A percentile compares a stretch with the other conserved stretches of the same genome.
phyloP scores from a whole-genome alignment of 306 rosid genomes.

The Prunus padus region DNA sequence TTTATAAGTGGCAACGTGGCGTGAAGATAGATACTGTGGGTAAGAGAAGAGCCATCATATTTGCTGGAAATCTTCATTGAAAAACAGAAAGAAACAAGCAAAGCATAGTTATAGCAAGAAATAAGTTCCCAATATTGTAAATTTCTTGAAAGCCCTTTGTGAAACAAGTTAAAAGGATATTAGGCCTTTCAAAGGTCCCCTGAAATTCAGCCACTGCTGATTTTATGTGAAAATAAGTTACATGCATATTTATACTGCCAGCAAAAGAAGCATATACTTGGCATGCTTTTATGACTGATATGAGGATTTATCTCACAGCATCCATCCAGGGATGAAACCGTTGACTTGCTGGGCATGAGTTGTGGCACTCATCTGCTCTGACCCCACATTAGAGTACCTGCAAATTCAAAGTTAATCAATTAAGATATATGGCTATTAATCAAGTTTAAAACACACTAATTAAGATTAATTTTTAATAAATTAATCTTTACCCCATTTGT shows the following conservation, averaged over 20 bases:
- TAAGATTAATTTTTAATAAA: background rate
- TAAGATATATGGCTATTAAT: background rate
- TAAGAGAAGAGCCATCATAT: no score
- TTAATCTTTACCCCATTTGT: constrained; percentile 49
- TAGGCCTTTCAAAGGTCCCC: constrained; percentile 30
- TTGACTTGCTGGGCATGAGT: constrained; percentile 64
- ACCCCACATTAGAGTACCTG: constrained; percentile 51
- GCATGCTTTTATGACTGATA: background rate
- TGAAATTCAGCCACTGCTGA: constrained; percentile 39
- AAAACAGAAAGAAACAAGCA: no score
- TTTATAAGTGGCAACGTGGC: no score
- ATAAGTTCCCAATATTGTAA: background rate
- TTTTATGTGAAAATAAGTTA: constrained; percentile 34
- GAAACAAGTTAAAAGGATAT: background rate
- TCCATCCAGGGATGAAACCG: constrained; percentile 90
- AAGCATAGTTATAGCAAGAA: background rate
- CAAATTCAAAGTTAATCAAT: background rate
- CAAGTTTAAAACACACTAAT: background rate
- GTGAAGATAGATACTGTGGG: no score
- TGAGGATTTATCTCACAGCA: constrained; percentile 46
- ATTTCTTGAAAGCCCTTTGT: background rate
- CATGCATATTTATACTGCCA: constrained; percentile 36
- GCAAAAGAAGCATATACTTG: constrained; percentile 6
- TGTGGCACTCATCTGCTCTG: constrained; percentile 68
- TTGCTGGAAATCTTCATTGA: background rate